These are phyloP conservation scores for Xerocomus nothofagi DNA, from an alignment of 1,284 basidiomycete species.

Conservation along the genomic window DNA sequence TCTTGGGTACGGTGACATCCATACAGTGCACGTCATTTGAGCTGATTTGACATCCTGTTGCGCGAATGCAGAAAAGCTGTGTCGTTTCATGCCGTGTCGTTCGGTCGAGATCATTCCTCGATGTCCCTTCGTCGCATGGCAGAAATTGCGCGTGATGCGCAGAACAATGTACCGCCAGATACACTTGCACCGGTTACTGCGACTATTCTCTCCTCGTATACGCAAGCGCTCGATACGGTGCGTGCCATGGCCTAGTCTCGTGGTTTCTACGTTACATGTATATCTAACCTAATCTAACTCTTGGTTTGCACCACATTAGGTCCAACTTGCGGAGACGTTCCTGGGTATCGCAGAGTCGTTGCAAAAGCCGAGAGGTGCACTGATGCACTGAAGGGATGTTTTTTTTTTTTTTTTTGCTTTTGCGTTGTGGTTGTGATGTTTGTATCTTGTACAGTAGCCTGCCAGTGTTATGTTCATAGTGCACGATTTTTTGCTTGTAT, in stretches of 20 bases:
- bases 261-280: background rate
- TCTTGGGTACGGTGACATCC: conserved; percentile 41
- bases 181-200: conserved; percentile 40
- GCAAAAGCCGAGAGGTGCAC: conserved; percentile 52
- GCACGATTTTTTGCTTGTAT: too few relatives aligned
- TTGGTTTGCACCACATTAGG: conserved; percentile 32
- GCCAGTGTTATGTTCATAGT: too few relatives aligned
- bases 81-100: conserved; percentile 61
- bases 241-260: conserved; percentile 20
- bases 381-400: too few relatives aligned
- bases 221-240: conserved; percentile 55
- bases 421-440: too few relatives aligned
- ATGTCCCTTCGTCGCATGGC: conserved; percentile 50
- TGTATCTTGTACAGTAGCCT: too few relatives aligned
- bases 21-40: accelerated
- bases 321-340: conserved; percentile 60
- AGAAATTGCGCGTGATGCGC: conserved; percentile 50
- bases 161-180: conserved; percentile 48
- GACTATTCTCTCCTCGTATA: conserved; percentile 49
- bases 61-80: conserved; percentile 46
- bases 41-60: background rate
- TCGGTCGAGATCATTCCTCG: conserved; percentile 43
- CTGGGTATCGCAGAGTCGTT: conserved; percentile 61
- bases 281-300: background rate
- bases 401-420: too few relatives aligned